Percentiles rank a stretch among this genome's conserved stretches.
Evolutionary conservation across 2,329 filamentous ascomycete genomes (phyloP).

Genomic region (Cordyceps militaris): DNA sequence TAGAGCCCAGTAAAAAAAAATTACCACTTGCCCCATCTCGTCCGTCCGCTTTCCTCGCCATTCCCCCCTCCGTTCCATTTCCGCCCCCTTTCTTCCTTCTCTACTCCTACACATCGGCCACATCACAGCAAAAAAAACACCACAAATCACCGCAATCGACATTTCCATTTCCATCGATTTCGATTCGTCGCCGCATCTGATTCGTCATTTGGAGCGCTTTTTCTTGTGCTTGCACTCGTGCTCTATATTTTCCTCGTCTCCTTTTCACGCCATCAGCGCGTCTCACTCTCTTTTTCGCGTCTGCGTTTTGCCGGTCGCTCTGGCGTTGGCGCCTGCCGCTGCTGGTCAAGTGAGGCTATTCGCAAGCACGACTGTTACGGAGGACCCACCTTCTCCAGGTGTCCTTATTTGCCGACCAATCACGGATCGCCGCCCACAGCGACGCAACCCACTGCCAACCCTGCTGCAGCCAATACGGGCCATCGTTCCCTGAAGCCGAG

Average conservation of each 20-base stretch:
- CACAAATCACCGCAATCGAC: constrained; percentile 21
- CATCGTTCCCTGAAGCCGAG: neutral
- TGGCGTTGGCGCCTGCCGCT: constrained; percentile 11
- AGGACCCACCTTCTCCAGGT: constrained; percentile 16
- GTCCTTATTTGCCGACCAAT: constrained; percentile 14
- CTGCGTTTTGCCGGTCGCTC: neutral
- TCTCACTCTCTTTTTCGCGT: constrained; percentile 18
- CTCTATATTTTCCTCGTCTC: constrained; percentile 23
- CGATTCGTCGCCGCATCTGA: constrained; percentile 26
- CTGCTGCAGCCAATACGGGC: constrained; percentile 2
- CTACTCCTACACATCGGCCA: constrained; percentile 24
- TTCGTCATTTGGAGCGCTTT: constrained; percentile 29
- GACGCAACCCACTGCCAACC: neutral
- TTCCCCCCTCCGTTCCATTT: constrained; percentile 9
- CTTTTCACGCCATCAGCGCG: constrained; percentile 20
- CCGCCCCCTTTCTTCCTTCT: constrained; percentile 11
- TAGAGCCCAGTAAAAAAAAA: constrained; percentile 12
- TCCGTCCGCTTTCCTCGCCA: constrained; percentile 6
- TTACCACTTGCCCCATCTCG: constrained; percentile 9
- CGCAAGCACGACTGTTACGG: constrained; percentile 21
- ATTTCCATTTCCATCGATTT: constrained; percentile 37
- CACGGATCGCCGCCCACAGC: constrained; percentile 14
- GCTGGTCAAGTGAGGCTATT: constrained; percentile 34
- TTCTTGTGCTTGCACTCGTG: constrained; percentile 27
- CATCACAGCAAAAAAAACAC: constrained; percentile 23